phyloP scores from a whole-genome alignment of 202 grass and related monocot genomes.

The Brachypodium distachyon region DNA sequence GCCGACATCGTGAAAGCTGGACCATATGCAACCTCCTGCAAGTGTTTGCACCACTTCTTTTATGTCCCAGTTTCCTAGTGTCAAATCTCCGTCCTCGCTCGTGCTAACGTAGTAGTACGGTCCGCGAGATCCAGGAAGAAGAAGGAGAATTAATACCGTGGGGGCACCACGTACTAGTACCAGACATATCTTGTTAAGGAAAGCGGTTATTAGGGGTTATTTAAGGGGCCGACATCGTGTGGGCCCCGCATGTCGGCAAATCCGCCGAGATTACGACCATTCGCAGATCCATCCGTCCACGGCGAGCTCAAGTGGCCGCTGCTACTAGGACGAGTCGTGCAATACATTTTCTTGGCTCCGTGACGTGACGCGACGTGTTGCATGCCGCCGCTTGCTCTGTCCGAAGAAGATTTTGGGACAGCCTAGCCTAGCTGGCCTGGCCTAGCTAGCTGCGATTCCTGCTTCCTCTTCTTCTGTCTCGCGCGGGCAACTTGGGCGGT shows the following conservation, averaged over 20 bases:
- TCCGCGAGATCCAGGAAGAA: too few species aligned
- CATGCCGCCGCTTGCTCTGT: too few species aligned
- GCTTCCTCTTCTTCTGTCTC: neutral
- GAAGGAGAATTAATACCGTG: too few species aligned
- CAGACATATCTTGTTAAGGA: too few species aligned
- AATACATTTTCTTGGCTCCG: neutral
- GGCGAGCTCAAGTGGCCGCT: neutral
- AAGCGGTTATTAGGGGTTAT: too few species aligned
- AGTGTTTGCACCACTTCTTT: neutral
- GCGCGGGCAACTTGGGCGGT: neutral
- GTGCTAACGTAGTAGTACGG: neutral
- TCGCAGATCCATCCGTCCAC: neutral
- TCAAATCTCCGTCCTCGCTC: neutral
- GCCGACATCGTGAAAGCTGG: constrained; percentile 12
- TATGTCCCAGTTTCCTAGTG: neutral
- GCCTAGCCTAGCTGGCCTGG: too few species aligned
- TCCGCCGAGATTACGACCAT: too few species aligned
- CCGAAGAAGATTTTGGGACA: neutral
- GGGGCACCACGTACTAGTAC: too few species aligned
- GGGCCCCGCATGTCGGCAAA: too few species aligned
- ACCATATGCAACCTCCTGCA: neutral
- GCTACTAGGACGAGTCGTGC: neutral
- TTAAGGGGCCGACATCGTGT: too few species aligned
- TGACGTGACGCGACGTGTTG: neutral
- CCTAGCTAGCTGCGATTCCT: too few species aligned